Base-by-base conservation (phyloP, 164 flowering plant genomes). In the Echeveria elegans region DNA sequence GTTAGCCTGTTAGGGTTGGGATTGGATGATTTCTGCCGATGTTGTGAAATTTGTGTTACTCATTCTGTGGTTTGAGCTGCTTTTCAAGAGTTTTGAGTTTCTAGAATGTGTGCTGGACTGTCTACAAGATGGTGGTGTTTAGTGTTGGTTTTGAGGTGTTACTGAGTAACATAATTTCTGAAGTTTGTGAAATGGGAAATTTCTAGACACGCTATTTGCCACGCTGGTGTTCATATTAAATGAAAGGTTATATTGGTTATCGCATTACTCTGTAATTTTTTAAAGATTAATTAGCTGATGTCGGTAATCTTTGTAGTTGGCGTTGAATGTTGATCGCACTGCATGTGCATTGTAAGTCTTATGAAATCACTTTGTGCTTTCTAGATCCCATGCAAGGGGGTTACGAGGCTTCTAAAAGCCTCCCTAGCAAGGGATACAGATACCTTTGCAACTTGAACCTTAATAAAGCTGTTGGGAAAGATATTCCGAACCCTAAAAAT, bases 351-450 rank as follows among this genome's bases (percentile, higher is more conserved):
- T 48, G 53, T 8, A 21, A 37, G 29, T 66, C 64, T 69, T 66
- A 40, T 14, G 19, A 23, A 48, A 2, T 18, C 23, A 18, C 53
- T 48, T 48, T 5, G 15, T 40, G 15, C 19, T 23, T 34, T 74
- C 73, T 84, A 86, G 96, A 77, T 77, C 73, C 77, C 18, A 80
- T 87, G 85, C 90, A 83, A 67, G 81, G 68, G 76, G 72, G 70
- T 76, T 79, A 72, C 69, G 92, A 81, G 87, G 92, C 88, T 80
- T 78, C 91, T n/a, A 72, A 72, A 69, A 77, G 88, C 83, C 83
- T 79, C 68, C 88, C 80, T 64, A 72, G 37, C 41, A 80, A 77
- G 65, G 82, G 72, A 65, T 40, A 7, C 15, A 15, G 45, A 40
- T 75, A 77, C 71, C 79, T 82, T 53, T 77, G 50, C 73, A 76